Evolutionary conservation across 2,329 filamentous ascomycete genomes (phyloP).

Genomic region (Thyridium curvatum): DNA sequence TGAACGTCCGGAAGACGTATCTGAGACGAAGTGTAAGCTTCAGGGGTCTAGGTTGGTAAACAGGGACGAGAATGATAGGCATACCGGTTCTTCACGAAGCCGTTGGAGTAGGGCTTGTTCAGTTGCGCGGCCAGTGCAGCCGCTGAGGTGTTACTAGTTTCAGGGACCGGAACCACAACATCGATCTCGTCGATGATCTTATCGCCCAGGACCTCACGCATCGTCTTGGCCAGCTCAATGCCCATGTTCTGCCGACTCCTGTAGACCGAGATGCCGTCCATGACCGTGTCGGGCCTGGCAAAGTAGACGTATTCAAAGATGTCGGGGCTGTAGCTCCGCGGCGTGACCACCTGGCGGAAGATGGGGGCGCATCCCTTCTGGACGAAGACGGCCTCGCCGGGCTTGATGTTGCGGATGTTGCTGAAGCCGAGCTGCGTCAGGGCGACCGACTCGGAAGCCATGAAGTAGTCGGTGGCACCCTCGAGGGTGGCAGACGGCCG

Average conservation of each 20-base stretch:
- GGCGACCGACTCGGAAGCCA: conserved; percentile 85
- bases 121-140: conserved; percentile 69
- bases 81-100: conserved; percentile 85
- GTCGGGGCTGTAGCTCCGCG: conserved; percentile 70
- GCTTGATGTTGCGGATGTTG: conserved; percentile 69
- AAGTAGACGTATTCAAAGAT: conserved; percentile 90
- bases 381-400: conserved; percentile 60
- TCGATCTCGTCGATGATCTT: conserved; percentile 72
- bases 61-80: no score
- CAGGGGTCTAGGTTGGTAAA: no score
- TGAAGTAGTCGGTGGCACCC: conserved; percentile 74
- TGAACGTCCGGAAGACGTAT: conserved; percentile 72
- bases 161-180: conserved; percentile 30
- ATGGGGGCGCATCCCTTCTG: conserved; percentile 68
- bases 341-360: conserved; percentile 67
- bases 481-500: conserved; percentile 58
- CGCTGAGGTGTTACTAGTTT: conserved; percentile 74
- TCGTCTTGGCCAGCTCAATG: conserved; percentile 67
- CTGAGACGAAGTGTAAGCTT: conserved; percentile 59
- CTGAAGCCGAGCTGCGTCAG: conserved; percentile 74
- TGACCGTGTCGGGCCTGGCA: conserved; percentile 71
- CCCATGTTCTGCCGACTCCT: conserved; percentile 84
- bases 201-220: conserved; percentile 60
- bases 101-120: conserved; percentile 71
- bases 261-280: conserved; percentile 85